These are phyloP conservation scores for Boechera stricta DNA, from an alignment of 345 rosid genomes.

Conservation along the genomic window DNA sequence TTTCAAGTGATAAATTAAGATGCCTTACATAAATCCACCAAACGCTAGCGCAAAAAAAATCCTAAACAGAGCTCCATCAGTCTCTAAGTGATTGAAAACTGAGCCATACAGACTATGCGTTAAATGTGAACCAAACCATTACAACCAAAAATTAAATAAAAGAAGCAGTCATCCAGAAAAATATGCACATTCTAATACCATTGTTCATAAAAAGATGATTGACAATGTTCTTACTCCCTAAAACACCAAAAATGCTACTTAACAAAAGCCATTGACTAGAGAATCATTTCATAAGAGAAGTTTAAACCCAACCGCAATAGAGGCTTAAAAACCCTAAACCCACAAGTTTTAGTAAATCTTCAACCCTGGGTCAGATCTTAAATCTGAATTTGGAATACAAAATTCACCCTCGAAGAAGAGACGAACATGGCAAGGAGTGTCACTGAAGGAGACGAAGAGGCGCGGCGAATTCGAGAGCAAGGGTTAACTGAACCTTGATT, in stretches of 20 bases:
- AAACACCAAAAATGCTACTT: background rate
- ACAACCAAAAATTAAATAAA: background rate
- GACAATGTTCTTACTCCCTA: background rate
- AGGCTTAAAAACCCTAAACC: background rate
- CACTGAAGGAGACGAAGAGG: background rate
- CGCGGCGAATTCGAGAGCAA: slow-evolving; percentile 8
- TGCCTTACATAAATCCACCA: slow-evolving; percentile 7
- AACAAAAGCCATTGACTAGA: background rate
- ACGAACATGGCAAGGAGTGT: background rate
- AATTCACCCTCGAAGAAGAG: slow-evolving; percentile 3
- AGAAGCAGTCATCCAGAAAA: slow-evolving; percentile 1
- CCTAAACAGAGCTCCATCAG: background rate
- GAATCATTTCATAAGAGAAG: background rate
- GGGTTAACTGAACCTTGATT: background rate
- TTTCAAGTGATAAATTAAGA: background rate
- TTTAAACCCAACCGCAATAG: background rate
- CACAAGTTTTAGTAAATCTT: background rate
- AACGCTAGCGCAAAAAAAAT: background rate
- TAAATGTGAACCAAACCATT: background rate
- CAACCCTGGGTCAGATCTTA: background rate
- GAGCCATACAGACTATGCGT: background rate
- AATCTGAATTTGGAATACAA: slow-evolving; percentile 8
- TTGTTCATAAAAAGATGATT: background rate
- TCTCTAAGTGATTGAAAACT: background rate
- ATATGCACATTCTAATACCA: slow-evolving; percentile 4